Evolutionary conservation across 768 basidiomycete species (phyloP).

Genomic region (Tephrocybe sp.): DNA sequence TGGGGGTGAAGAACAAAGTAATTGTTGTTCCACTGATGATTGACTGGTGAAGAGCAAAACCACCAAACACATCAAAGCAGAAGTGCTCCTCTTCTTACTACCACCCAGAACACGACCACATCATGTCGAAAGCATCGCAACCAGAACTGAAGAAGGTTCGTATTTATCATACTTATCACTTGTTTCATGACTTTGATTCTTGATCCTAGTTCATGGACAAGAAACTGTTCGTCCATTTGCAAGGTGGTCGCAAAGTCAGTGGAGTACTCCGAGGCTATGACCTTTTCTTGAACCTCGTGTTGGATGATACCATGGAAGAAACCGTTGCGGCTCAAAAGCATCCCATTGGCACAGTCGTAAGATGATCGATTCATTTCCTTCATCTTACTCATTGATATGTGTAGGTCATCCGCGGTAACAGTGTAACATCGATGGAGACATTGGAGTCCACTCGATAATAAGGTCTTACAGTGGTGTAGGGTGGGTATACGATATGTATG

Average conservation of each 20-base stretch:
- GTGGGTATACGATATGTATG: conserved; percentile 11
- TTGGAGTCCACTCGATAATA: conserved; percentile 54
- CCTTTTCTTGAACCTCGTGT: conserved; percentile 96
- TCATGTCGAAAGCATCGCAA: conserved; percentile 92
- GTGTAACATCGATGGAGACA: conserved; percentile 93
- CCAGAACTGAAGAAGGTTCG: conserved; percentile 98
- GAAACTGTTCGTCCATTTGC: conserved; percentile 89
- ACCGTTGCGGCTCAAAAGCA: conserved; percentile 85
- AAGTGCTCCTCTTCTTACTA: conserved; percentile 2
- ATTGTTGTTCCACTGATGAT: background rate
- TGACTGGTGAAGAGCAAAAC: background rate
- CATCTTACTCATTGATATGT: conserved; percentile 11
- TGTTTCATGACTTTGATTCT: conserved; percentile 3
- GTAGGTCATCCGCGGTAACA: conserved; percentile 96
- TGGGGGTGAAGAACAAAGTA: background rate
- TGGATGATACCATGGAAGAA: conserved; percentile 95
- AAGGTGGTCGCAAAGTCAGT: conserved; percentile 94
- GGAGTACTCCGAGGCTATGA: conserved; percentile 95
- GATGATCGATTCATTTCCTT: conserved; percentile 22
- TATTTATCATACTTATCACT: background rate
- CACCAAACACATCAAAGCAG: conserved; percentile 38
- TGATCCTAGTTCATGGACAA: conserved; percentile 93
- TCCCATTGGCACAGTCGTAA: conserved; percentile 88
- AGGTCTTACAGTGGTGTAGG: conserved; percentile 3
- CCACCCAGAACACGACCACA: conserved; percentile 17